phyloP scores from a whole-genome alignment of 352 stramenopile species.

The Blastocystis sp. region DNA sequence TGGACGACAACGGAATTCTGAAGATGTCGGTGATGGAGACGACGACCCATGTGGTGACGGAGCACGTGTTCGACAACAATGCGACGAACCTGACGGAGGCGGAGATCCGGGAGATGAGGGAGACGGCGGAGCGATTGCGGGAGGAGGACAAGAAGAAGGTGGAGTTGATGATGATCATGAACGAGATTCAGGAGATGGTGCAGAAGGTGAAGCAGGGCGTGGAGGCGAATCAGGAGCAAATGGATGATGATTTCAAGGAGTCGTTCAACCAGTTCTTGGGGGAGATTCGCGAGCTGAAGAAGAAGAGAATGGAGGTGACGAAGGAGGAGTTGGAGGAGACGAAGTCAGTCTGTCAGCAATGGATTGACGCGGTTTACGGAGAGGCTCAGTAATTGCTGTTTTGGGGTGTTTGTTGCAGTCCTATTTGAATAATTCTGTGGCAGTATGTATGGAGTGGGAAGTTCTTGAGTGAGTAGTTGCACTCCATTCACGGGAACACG shows the following conservation, averaged over 20 bases:
- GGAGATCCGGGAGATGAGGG: conserved; percentile 22
- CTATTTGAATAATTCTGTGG: too few species aligned
- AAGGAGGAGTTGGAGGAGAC: background rate
- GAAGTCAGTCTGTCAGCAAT: background rate
- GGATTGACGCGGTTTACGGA: conserved; percentile 40
- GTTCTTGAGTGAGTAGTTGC: background rate
- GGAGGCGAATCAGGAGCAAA: background rate
- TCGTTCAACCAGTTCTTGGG: background rate
- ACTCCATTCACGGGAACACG: background rate
- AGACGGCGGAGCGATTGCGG: conserved; percentile 4
- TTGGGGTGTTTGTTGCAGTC: background rate
- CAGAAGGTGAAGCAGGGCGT: background rate
- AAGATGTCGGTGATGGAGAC: background rate
- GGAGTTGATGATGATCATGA: background rate
- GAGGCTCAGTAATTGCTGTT: background rate
- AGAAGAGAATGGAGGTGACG: background rate
- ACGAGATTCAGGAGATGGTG: conserved; percentile 5
- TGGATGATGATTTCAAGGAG: conserved; percentile 7
- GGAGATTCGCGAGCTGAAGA: conserved; percentile 3
- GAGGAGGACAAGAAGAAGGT: conserved; percentile 30
- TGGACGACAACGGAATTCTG: background rate
- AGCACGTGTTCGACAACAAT: conserved; percentile 30
- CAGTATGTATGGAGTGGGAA: background rate
- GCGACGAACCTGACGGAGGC: conserved; percentile 46
- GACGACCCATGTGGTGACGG: background rate